These are phyloP conservation scores for Aegilops bicornis DNA, from an alignment of 176 grass and related monocot genomes.

Conservation along the genomic window DNA sequence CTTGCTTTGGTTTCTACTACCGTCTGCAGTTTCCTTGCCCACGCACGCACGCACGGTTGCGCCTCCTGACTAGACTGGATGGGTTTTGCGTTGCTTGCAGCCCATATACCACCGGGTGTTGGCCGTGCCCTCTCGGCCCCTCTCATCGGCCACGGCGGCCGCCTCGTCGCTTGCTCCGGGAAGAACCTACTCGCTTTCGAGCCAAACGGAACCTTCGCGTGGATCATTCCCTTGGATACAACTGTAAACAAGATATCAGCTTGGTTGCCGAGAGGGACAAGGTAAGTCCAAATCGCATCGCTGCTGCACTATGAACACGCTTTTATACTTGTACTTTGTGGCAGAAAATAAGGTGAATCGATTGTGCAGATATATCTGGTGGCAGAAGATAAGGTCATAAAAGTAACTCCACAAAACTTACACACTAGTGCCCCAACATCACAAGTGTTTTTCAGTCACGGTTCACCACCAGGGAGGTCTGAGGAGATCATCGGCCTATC, in stretches of 20 bases:
- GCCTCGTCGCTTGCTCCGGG: conserved; percentile 58
- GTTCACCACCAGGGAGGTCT: conserved; percentile 33
- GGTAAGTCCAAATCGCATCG: conserved; percentile 18
- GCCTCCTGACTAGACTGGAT: background rate
- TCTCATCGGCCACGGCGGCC: conserved; percentile 46
- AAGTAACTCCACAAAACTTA: conserved; percentile 46
- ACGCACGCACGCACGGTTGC: background rate
- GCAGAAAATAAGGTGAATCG: background rate
- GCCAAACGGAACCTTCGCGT: conserved; percentile 53
- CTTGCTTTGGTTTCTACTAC: background rate
- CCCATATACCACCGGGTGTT: background rate
- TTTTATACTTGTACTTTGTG: background rate
- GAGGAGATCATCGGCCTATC: conserved; percentile 69
- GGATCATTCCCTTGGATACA: conserved; percentile 46
- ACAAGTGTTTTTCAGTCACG: conserved; percentile 56
- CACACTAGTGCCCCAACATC: conserved; percentile 25
- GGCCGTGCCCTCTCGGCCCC: conserved; percentile 42
- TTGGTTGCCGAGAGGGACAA: conserved; percentile 49
- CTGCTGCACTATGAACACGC: background rate
- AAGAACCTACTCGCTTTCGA: conserved; percentile 61
- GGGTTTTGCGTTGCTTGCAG: conserved; percentile 26
- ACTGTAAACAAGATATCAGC: conserved; percentile 41
- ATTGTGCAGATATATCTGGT: conserved; percentile 72
- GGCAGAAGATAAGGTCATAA: conserved; percentile 64
- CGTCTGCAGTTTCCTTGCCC: background rate